These are phyloP conservation scores for Podospora didyma DNA, from an alignment of 495 filamentous ascomycete genomes.

Conservation along the genomic window DNA sequence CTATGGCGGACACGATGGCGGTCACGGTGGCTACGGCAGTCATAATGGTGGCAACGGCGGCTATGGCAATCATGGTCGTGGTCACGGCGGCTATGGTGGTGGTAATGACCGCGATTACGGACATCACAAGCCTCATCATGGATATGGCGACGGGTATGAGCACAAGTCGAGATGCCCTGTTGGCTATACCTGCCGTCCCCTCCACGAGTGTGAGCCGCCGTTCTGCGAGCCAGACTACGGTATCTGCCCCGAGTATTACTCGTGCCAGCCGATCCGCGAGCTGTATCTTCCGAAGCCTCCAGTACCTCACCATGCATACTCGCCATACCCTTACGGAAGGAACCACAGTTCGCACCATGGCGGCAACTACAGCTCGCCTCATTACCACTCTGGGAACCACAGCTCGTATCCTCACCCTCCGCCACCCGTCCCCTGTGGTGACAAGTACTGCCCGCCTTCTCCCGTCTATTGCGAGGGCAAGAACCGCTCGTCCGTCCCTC, in stretches of 20 bases:
- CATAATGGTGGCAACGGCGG: neutral
- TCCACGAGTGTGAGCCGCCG: slow-evolving; percentile 6
- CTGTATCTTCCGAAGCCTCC: neutral
- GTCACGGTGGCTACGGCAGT: neutral
- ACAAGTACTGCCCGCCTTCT: too few species aligned
- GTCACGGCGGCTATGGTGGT: slow-evolving; percentile 3
- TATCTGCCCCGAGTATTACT: slow-evolving; percentile 9
- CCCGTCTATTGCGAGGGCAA: neutral
- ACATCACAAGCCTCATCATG: neutral
- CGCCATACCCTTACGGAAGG: neutral
- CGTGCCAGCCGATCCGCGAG: slow-evolving; percentile 9
- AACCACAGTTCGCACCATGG: neutral
- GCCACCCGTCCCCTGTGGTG: neutral
- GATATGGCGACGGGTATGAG: neutral
- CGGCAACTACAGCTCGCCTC: neutral
- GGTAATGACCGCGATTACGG: neutral
- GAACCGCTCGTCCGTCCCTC: neutral
- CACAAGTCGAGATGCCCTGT: slow-evolving; percentile 1
- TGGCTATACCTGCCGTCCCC: slow-evolving; percentile 12
- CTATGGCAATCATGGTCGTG: neutral
- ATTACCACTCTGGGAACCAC: too few species aligned
- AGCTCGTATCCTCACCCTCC: neutral
- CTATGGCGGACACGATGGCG: slow-evolving; percentile 1
- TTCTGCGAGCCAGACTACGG: slow-evolving; percentile 9
- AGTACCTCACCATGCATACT: neutral